A percentile compares a stretch with the other conserved stretches of the same genome.
These are phyloP conservation scores for Pugionium cornutum DNA, from an alignment of 345 rosid genomes.

Conservation along the genomic window DNA sequence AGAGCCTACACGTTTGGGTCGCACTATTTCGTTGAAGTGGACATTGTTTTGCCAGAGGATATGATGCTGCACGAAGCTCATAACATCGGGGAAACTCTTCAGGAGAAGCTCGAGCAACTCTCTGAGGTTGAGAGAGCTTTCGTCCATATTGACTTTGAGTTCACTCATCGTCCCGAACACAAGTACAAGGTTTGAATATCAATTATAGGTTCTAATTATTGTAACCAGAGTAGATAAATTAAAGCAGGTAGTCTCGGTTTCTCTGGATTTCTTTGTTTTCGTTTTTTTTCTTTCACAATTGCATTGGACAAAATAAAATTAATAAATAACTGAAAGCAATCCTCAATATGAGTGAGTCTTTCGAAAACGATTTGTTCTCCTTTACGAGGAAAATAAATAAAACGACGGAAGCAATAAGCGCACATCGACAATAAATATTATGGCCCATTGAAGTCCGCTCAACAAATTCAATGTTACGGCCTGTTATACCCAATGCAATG, in stretches of 20 bases:
- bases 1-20: slow-evolving; percentile 82
- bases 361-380: no score
- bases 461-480: no score
- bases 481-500: no score
- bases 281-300: neutral
- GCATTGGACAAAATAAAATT: neutral
- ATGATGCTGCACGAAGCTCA: slow-evolving; percentile 70
- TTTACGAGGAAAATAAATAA: no score
- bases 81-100: slow-evolving; percentile 79
- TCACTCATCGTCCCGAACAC: slow-evolving; percentile 76
- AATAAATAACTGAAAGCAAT: no score
- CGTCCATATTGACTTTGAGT: slow-evolving; percentile 86
- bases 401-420: no score
- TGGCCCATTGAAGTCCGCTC: no score
- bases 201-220: neutral
- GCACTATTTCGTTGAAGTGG: slow-evolving; percentile 83
- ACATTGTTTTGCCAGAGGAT: slow-evolving; percentile 72
- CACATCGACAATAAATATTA: no score
- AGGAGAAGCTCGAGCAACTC: slow-evolving; percentile 79
- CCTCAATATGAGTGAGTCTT: neutral
- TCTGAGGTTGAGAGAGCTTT: slow-evolving; percentile 86
- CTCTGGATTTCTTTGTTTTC: neutral
- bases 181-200: slow-evolving; percentile 42
- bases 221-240: neutral
- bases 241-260: neutral